Evolutionary conservation across 1,139 yeast species (phyloP).

Genomic region (Diutina mesorugosa): DNA sequence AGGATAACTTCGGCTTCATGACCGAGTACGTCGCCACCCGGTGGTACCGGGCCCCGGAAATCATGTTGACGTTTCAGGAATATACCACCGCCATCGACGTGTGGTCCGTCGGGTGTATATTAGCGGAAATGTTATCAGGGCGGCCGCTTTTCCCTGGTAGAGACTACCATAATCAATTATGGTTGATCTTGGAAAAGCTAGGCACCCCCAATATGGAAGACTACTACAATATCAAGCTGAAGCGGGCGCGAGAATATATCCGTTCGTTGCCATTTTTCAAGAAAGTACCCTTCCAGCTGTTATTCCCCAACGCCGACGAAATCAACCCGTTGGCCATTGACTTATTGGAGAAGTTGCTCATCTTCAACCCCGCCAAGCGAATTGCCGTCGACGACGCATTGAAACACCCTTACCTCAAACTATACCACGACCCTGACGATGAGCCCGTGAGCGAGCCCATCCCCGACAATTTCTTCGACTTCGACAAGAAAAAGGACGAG

Average conservation of each 20-base stretch:
- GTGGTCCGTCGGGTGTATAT: conserved; percentile 94
- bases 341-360: conserved; percentile 56
- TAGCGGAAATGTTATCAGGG: conserved; percentile 84
- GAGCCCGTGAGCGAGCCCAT: conserved; percentile 72
- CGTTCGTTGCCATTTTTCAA: conserved; percentile 57
- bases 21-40: conserved; percentile 97
- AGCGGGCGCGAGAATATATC: conserved; percentile 80
- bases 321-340: conserved; percentile 65
- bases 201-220: conserved; percentile 88
- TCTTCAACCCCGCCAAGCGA: conserved; percentile 71
- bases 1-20: conserved; percentile 61
- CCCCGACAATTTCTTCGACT: conserved; percentile 69
- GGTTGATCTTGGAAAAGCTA: conserved; percentile 74
- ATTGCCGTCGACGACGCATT: conserved; percentile 74
- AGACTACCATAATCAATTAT: conserved; percentile 84
- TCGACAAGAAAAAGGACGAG: conserved; percentile 65
- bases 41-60: conserved; percentile 97
- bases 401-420: conserved; percentile 64
- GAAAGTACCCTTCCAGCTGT: conserved; percentile 37
- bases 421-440: conserved; percentile 74
- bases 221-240: conserved; percentile 64
- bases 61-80: conserved; percentile 87
- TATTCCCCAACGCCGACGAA: conserved; percentile 19
- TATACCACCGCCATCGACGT: conserved; percentile 92
- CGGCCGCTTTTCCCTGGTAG: conserved; percentile 89